These are phyloP conservation scores for Pythium vanterpoolii DNA, from an alignment of 352 stramenopile genomes.

Conservation along the genomic window DNA sequence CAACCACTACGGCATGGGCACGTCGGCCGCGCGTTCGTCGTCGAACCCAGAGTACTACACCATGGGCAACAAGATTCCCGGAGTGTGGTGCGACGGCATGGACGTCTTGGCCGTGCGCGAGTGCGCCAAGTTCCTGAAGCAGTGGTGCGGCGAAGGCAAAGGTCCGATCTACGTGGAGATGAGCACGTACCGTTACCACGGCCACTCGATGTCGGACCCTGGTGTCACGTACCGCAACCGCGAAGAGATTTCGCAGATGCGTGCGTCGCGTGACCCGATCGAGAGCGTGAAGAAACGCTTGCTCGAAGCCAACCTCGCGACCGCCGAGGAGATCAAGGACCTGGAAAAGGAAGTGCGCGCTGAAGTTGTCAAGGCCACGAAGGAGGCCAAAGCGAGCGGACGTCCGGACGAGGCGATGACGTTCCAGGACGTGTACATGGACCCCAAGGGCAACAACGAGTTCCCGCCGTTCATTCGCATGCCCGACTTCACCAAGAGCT, in stretches of 20 bases:
- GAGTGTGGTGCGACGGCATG: conserved; percentile 99
- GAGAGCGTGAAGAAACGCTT: conserved; percentile 98
- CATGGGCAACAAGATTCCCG: conserved; percentile 99
- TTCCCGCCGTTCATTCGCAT: conserved; percentile 96
- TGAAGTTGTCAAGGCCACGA: conserved; percentile 95
- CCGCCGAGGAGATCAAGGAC: conserved; percentile 98
- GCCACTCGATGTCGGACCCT: conserved; percentile 99
- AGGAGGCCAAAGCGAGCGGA: conserved; percentile 88
- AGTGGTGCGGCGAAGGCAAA: conserved; percentile 95
- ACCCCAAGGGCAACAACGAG: conserved; percentile 88
- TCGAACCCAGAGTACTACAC: conserved; percentile 99
- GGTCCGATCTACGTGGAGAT: conserved; percentile 99
- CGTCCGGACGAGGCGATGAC: conserved; percentile 46
- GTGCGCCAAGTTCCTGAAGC: conserved; percentile 96
- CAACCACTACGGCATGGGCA: conserved; percentile 99
- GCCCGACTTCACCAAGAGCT: conserved; percentile 94
- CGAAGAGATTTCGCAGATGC: conserved; percentile 99
- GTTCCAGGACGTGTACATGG: conserved; percentile 89
- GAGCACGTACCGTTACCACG: conserved; percentile 99
- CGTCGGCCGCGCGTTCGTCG: conserved; percentile 95
- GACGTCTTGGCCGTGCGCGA: conserved; percentile 97
- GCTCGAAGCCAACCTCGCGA: conserved; percentile 92
- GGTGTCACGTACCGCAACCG: conserved; percentile 99
- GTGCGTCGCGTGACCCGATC: conserved; percentile 97
- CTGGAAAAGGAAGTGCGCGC: conserved; percentile 98